Evolutionary conservation across 371 early-diverging fungal species (phyloP), one percentile per base, ranked within the genome.

Genomic region (Lichtheimia ramosa): DNA sequence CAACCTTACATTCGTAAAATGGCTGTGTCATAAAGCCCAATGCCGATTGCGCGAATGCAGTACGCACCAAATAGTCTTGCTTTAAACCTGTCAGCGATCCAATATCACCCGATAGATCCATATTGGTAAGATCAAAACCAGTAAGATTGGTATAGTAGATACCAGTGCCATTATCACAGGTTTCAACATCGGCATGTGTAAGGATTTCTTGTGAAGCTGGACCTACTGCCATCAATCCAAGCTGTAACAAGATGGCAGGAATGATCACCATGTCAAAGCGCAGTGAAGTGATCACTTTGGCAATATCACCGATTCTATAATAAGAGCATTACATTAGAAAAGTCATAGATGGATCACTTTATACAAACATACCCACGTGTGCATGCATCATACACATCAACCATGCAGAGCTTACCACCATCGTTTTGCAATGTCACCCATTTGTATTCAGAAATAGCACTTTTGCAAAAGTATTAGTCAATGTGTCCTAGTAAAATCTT

Each of bases 381-480:
- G 40, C 65, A 65, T 24, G 54, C 58, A 43, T 65, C 65, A 40
- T 65, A 65, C 5, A 61, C 34, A 53, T 65, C 65, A 5, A 65
- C 34, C 23, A 61, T n/a, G 13, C 56, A 43, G 10, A 65, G 48
- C 20, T 40, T 21, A 5, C 61, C 61, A 12, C 57, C 58, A 34
- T 51, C 53, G 7, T 49, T 42, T 21, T 65, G 61, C 20, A 65
- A 42, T 3, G 58, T 59, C 12, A 65, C 56, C 65, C 65, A 65
- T 41, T 65, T 65, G 34, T 60, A 61, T 49, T 65, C 65, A 7
- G 65, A 61, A 20, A 65, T 28, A 18, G 61, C 65, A 24, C 65
- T 65, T 39, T 15, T 48, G 20, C 18, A n/a, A n/a, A 24, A 43
- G 16, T 3, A 25, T 3, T 1, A 39, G 28, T 4, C 14, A 13